Evolutionary conservation across 1,139 yeast species (phyloP).

Genomic region (Tardiomyces digboiensis): DNA sequence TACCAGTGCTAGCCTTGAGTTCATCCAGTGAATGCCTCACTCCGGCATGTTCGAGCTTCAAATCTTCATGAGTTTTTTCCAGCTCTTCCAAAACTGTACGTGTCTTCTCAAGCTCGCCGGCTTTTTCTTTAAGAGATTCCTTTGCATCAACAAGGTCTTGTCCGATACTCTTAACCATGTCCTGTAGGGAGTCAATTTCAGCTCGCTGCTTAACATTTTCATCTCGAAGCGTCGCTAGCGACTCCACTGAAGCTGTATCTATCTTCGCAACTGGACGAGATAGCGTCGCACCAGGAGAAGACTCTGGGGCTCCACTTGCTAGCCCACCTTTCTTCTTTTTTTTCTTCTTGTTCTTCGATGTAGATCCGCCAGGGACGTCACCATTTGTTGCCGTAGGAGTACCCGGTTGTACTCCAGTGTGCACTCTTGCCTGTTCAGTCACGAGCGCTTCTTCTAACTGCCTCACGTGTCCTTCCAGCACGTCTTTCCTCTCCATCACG

Average conservation of each 20-base stretch:
- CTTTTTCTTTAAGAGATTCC: constrained; percentile 26
- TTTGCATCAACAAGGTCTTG: constrained; percentile 57
- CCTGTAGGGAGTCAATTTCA: constrained; percentile 52
- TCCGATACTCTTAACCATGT: constrained; percentile 66
- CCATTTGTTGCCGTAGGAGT: no score
- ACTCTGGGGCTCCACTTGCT: constrained; percentile 1
- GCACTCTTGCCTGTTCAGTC: no score
- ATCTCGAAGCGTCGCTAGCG: background rate
- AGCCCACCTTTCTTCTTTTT: constrained; percentile 4
- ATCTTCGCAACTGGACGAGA: no score
- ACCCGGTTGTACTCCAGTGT: no score
- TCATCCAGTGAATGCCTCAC: background rate
- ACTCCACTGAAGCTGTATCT: no score
- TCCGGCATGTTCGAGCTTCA: background rate
- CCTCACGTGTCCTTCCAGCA: background rate
- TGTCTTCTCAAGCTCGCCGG: constrained; percentile 2
- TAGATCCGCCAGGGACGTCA: no score
- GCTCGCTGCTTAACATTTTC: background rate
- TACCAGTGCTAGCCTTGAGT: background rate
- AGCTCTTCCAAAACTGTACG: constrained; percentile 4
- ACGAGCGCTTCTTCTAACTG: background rate
- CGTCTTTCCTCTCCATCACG: background rate
- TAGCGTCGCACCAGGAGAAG: no score
- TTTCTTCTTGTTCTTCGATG: constrained; percentile 10
- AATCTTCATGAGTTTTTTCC: constrained; percentile 6